Conservation (phyloP, 306 rosid species). For the Acacia melanoxylon region DNA sequence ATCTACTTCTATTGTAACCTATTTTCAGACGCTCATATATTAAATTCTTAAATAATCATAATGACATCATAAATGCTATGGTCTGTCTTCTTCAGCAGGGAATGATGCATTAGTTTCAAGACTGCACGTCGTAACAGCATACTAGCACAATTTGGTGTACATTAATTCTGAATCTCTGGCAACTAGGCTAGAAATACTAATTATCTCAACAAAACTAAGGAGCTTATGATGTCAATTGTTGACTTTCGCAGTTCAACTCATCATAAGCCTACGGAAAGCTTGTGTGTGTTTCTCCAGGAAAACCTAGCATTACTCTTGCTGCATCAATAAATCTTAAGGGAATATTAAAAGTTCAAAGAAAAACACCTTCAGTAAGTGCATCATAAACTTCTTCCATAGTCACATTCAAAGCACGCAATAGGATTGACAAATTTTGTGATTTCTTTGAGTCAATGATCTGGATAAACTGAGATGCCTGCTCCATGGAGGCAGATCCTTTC, state of each 20-base stretch:
- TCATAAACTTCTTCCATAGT: constrained; percentile 86
- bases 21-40: not conserved
- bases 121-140: not conserved
- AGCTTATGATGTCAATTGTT: not conserved
- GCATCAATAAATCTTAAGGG: constrained; percentile 6
- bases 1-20: not conserved
- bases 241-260: not conserved
- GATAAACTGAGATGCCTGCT: constrained; percentile 57
- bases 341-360: constrained; percentile 22
- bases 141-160: not conserved
- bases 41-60: not conserved
- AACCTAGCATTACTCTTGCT: constrained; percentile 13
- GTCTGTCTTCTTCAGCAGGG: constrained; percentile 16
- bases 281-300: not conserved
- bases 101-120: constrained; percentile 12
- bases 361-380: constrained; percentile 83
- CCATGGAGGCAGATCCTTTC: constrained; percentile 66
- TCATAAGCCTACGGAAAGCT: not conserved
- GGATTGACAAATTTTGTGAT: constrained; percentile 81
- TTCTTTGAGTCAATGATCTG: constrained; percentile 80
- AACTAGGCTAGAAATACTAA: not conserved
- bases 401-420: constrained; percentile 85
- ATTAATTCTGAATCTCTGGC: not conserved
- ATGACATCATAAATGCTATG: not conserved
- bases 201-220: not conserved